Conservation (phyloP, 768 basidiomycete species). For the Hemileccinum impolitum region DNA sequence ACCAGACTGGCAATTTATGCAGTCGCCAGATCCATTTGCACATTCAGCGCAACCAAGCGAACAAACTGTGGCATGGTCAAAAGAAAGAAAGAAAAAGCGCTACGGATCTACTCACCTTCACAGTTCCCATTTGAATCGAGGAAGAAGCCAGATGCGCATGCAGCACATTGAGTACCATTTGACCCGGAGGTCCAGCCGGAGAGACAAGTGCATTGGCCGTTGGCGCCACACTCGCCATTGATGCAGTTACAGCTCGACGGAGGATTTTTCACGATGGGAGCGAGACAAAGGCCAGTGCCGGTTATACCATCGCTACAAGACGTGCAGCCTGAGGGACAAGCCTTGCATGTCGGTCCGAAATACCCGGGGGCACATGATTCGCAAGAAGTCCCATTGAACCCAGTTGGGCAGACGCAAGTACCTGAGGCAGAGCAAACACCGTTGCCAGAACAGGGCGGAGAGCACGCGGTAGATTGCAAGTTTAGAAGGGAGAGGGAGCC, state of each 20-base stretch:
- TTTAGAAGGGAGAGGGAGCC: slow-evolving; percentile 60
- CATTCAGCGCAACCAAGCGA: slow-evolving; percentile 70
- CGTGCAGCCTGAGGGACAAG: slow-evolving; percentile 66
- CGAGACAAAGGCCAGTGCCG: slow-evolving; percentile 72
- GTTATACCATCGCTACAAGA: slow-evolving; percentile 78
- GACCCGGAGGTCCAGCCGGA: slow-evolving; percentile 67
- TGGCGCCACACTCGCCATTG: slow-evolving; percentile 70
- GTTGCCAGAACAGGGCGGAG: slow-evolving; percentile 68
- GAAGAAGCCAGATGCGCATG: slow-evolving; percentile 77
- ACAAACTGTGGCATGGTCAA: slow-evolving; percentile 49
- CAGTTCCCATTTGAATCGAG: slow-evolving; percentile 67
- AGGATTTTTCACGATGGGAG: slow-evolving; percentile 43
- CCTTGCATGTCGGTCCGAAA: slow-evolving; percentile 69
- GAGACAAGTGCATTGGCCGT: slow-evolving; percentile 73
- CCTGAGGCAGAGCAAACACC: slow-evolving; percentile 72
- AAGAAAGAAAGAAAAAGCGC: background rate
- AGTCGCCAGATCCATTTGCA: slow-evolving; percentile 63
- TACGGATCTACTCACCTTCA: slow-evolving; percentile 43
- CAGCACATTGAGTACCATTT: slow-evolving; percentile 75
- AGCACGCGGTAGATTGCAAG: slow-evolving; percentile 71
- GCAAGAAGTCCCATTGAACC: slow-evolving; percentile 78
- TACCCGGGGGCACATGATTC: slow-evolving; percentile 72
- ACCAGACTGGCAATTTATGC: slow-evolving; percentile 66
- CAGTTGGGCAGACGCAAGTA: slow-evolving; percentile 66
- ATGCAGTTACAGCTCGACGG: slow-evolving; percentile 76